Evolutionary conservation across 2,329 filamentous ascomycete genomes (phyloP).

Genomic region (Aspergillus neotritici): DNA sequence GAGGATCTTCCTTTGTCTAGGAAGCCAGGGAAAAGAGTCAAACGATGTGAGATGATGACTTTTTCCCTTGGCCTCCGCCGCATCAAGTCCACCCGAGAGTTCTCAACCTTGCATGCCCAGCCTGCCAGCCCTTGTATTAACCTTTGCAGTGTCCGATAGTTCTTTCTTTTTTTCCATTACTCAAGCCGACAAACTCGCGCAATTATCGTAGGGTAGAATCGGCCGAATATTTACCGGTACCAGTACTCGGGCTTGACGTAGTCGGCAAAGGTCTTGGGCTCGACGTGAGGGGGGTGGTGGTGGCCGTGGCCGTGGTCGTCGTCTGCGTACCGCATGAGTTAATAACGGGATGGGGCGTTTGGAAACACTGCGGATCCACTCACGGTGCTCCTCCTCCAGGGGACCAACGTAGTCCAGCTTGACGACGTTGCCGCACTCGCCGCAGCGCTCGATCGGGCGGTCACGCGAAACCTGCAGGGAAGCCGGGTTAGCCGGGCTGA

Average conservation of each 20-base stretch:
- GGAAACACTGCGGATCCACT: slow-evolving; percentile 16
- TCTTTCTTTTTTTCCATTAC: not conserved
- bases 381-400: slow-evolving; percentile 61
- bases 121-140: too few relatives aligned
- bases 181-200: slow-evolving; percentile 5
- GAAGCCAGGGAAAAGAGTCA: too few relatives aligned
- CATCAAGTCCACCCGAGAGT: too few relatives aligned
- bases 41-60: too few relatives aligned
- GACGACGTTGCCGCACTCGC: slow-evolving; percentile 92
- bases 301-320: slow-evolving; percentile 38
- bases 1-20: too few relatives aligned
- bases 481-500: not conserved
- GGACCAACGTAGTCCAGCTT: slow-evolving; percentile 97
- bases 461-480: slow-evolving; percentile 67
- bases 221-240: slow-evolving; percentile 50
- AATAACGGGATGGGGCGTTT: not conserved
- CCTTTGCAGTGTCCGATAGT: too few relatives aligned
- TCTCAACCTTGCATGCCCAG: too few relatives aligned
- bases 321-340: slow-evolving; percentile 24
- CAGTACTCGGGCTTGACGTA: slow-evolving; percentile 92
- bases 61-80: too few relatives aligned
- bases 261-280: slow-evolving; percentile 96
- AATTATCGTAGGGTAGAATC: slow-evolving; percentile 14
- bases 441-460: slow-evolving; percentile 89
- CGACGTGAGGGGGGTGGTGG: slow-evolving; percentile 54